These are phyloP conservation scores for Somion occarium DNA, from an alignment of 1,284 basidiomycete species.

Conservation along the genomic window DNA sequence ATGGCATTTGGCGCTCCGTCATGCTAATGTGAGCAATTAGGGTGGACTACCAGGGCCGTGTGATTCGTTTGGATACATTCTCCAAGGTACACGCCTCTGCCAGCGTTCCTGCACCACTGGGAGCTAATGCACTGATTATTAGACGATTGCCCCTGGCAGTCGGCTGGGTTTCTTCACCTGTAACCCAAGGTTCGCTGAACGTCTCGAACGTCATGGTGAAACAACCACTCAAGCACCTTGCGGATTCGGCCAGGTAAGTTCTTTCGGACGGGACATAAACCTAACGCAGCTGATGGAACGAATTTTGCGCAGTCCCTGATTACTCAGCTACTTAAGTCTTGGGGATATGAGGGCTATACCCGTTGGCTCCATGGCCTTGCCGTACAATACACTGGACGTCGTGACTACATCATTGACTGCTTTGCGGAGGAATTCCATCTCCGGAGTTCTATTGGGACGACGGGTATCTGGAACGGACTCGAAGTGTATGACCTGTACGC, in stretches of 20 bases:
- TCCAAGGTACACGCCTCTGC: conserved; percentile 60
- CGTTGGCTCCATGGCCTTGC: conserved; percentile 71
- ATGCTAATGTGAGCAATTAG: conserved; percentile 21
- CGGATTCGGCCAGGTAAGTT: conserved; percentile 60
- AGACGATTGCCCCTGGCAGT: conserved; percentile 73
- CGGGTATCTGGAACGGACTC: conserved; percentile 35
- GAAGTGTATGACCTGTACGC: conserved; percentile 39
- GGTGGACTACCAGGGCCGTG: conserved; percentile 73
- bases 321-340: conserved; percentile 56
- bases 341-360: conserved; percentile 69
- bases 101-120: neutral
- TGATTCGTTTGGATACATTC: conserved; percentile 77
- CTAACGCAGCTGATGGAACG: no score
- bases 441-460: conserved; percentile 23
- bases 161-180: conserved; percentile 81
- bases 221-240: conserved; percentile 68
- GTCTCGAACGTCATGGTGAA: conserved; percentile 73
- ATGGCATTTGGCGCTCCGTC: no score
- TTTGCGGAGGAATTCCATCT: conserved; percentile 51
- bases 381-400: conserved; percentile 48
- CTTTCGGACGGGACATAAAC: neutral
- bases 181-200: conserved; percentile 65
- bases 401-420: conserved; percentile 59
- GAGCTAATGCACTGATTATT: neutral
- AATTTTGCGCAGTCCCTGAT: conserved; percentile 37